A percentile compares a stretch with the other conserved stretches of the same genome.
Evolutionary conservation across 495 filamentous ascomycete genomes (phyloP).

Genomic region (Penicillium longicatenatum): DNA sequence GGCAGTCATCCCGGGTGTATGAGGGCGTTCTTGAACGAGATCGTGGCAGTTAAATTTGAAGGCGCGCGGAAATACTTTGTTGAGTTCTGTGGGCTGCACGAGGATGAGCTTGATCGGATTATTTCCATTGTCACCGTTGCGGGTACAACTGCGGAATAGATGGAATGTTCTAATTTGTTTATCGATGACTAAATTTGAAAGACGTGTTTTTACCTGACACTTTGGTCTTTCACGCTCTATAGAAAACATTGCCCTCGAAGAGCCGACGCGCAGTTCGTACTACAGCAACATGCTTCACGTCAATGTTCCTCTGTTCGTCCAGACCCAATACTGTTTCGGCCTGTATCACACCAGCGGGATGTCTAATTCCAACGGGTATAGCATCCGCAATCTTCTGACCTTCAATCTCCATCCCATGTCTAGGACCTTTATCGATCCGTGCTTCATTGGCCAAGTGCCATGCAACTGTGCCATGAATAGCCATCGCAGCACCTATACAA

Average conservation of each 20-base stretch:
- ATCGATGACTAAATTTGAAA: not conserved
- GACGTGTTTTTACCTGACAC: not conserved
- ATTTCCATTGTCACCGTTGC: not conserved
- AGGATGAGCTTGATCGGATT: constrained; percentile 1
- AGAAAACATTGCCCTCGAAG: constrained; percentile 32
- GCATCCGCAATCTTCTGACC: constrained; percentile 12
- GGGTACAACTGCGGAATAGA: not conserved
- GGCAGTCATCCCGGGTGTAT: not conserved
- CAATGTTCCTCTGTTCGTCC: constrained; percentile 6
- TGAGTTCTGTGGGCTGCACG: not conserved
- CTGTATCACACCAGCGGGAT: constrained; percentile 26
- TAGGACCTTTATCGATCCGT: constrained; percentile 6
- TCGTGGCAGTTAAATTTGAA: not conserved
- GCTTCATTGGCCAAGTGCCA: constrained; percentile 18
- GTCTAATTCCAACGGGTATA: constrained; percentile 18
- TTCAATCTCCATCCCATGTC: constrained; percentile 19
- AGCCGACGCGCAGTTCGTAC: constrained; percentile 31
- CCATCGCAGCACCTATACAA: constrained; percentile 28
- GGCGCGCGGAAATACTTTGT: constrained; percentile 2
- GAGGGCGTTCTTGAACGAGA: not conserved
- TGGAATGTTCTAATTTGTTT: not conserved
- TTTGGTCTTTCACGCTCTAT: not conserved
- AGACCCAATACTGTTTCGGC: constrained; percentile 19
- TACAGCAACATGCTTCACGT: constrained; percentile 29
- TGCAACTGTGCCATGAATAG: constrained; percentile 31